phyloP scores from a whole-genome alignment of 2,329 filamentous ascomycete genomes.

The Botrytis medusae region DNA sequence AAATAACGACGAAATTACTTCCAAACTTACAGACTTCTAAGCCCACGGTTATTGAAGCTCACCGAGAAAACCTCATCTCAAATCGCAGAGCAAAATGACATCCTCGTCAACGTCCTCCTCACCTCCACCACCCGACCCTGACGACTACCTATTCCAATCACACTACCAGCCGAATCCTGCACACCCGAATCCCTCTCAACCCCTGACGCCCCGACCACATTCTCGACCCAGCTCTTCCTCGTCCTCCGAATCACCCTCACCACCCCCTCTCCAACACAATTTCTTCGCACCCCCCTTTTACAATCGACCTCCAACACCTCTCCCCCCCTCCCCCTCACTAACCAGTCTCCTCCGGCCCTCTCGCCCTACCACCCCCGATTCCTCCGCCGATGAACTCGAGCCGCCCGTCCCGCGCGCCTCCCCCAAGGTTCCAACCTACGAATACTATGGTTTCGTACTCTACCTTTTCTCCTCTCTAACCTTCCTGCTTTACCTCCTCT shows the following conservation, averaged over 20 bases:
- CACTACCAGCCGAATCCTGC: neutral
- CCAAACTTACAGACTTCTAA: neutral
- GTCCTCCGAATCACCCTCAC: constrained; percentile 22
- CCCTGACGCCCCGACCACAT: neutral
- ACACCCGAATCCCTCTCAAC: neutral
- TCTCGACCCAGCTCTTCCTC: neutral
- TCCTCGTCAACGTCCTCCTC: constrained; percentile 18
- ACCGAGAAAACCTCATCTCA: neutral
- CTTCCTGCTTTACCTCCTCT: constrained; percentile 69
- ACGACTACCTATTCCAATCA: constrained; percentile 18
- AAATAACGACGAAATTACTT: neutral
- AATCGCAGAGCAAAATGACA: constrained; percentile 2
- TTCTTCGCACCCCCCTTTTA: constrained; percentile 85
- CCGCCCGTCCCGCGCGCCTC: constrained; percentile 73
- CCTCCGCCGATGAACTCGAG: constrained; percentile 79
- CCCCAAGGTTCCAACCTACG: constrained; percentile 96
- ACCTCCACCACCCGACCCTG: constrained; percentile 1
- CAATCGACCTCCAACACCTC: constrained; percentile 89
- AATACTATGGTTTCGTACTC: constrained; percentile 98
- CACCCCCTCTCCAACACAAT: constrained; percentile 45
- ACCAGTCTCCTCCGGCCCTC: constrained; percentile 89
- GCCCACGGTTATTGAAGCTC: no score
- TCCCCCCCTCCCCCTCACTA: constrained; percentile 88
- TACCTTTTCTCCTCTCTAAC: constrained; percentile 84
- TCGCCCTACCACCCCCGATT: constrained; percentile 89